These are phyloP conservation scores for Panellus pusillus DNA, from an alignment of 768 basidiomycete genomes.

Conservation along the genomic window DNA sequence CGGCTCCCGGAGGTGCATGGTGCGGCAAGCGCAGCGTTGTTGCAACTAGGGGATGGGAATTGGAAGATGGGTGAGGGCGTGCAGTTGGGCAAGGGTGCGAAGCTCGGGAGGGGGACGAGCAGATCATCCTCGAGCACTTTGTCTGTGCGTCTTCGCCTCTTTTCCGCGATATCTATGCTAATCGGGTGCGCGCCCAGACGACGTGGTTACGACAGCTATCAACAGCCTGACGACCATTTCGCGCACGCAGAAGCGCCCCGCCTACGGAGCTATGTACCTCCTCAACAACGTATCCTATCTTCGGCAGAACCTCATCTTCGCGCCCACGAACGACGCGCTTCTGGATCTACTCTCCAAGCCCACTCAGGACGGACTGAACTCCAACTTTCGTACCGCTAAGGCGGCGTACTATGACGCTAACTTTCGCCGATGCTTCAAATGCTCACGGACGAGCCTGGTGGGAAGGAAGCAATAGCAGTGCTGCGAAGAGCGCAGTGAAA, in stretches of 20 bases:
- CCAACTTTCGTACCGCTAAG: slow-evolving; percentile 77
- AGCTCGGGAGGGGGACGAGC: slow-evolving; percentile 56
- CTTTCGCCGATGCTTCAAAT: slow-evolving; percentile 76
- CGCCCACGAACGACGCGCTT: slow-evolving; percentile 48
- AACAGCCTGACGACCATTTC: slow-evolving; percentile 64
- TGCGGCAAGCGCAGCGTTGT: slow-evolving; percentile 64
- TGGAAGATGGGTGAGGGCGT: slow-evolving; percentile 92
- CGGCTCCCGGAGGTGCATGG: slow-evolving; percentile 67
- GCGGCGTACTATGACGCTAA: slow-evolving; percentile 84
- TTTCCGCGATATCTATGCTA: background rate
- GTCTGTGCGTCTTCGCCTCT: slow-evolving; percentile 49
- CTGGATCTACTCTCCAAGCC: slow-evolving; percentile 57
- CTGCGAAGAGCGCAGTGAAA: slow-evolving; percentile 60
- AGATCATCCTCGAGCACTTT: slow-evolving; percentile 70
- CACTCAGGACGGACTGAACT: slow-evolving; percentile 61
- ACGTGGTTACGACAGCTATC: slow-evolving; percentile 69
- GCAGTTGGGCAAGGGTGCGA: slow-evolving; percentile 51
- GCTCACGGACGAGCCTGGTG: slow-evolving; percentile 58
- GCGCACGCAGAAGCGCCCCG: slow-evolving; percentile 56
- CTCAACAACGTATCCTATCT: slow-evolving; percentile 80
- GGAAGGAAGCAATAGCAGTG: slow-evolving; percentile 41
- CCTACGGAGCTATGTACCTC: slow-evolving; percentile 73
- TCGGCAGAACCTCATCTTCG: slow-evolving; percentile 54
- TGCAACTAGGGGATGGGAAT: slow-evolving; percentile 81
- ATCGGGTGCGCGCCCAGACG: slow-evolving; percentile 44